Evolutionary conservation across 2,329 filamentous ascomycete species (phyloP).

Genomic region (Daldinia sp.): DNA sequence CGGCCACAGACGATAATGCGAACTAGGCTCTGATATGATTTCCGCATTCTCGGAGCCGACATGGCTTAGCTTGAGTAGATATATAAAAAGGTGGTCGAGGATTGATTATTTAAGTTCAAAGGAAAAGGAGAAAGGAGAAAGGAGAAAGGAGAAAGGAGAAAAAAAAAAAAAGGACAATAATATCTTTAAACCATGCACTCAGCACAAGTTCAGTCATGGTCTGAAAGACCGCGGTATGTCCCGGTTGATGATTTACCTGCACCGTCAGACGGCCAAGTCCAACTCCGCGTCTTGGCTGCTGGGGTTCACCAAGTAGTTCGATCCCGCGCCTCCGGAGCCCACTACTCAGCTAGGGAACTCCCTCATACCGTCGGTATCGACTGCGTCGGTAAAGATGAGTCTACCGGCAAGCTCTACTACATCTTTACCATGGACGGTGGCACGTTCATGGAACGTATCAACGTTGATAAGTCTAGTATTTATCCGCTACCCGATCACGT

Average conservation of each 20-base stretch:
- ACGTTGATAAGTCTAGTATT: conserved; percentile 50
- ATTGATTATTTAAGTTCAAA: not conserved
- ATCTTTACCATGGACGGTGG: conserved; percentile 53
- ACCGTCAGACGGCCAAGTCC: conserved; percentile 51
- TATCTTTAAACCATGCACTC: conserved; percentile 38
- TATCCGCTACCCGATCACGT: conserved; percentile 54
- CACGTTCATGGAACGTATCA: conserved; percentile 58
- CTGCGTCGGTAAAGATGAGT: conserved; percentile 57
- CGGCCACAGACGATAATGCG: not conserved
- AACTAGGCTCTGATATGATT: not conserved
- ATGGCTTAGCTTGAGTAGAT: no score
- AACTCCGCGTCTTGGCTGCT: conserved; percentile 60
- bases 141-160: not conserved
- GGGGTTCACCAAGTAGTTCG: conserved; percentile 64
- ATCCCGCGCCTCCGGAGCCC: conserved; percentile 60
- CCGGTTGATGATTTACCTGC: conserved; percentile 49
- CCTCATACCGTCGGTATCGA: conserved; percentile 63
- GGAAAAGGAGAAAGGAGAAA: not conserved
- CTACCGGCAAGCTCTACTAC: conserved; percentile 59
- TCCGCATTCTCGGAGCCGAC: not conserved
- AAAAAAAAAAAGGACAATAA: not conserved
- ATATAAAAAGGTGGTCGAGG: not conserved
- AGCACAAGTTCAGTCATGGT: conserved; percentile 43
- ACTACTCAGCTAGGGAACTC: conserved; percentile 59
- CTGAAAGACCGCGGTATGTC: conserved; percentile 43